These are phyloP conservation scores for Helminthosporium solani DNA, from an alignment of 2,329 filamentous ascomycete genomes.

Conservation along the genomic window DNA sequence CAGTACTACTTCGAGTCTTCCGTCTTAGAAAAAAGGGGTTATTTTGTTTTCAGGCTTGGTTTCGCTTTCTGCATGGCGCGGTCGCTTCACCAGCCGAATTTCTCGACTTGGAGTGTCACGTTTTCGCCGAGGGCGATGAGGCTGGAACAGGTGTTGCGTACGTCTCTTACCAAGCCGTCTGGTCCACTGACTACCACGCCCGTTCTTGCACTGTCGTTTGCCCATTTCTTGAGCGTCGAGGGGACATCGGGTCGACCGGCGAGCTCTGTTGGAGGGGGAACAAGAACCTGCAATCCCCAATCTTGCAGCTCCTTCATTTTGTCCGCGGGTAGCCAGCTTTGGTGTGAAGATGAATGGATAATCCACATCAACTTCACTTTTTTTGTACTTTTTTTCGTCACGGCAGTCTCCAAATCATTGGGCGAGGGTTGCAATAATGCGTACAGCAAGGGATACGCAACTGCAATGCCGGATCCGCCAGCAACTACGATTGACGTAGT, in stretches of 20 bases:
- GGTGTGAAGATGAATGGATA: constrained; percentile 55
- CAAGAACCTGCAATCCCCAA: constrained; percentile 54
- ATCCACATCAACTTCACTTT: constrained; percentile 60
- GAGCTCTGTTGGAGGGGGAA: constrained; percentile 57
- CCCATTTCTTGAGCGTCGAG: constrained; percentile 45
- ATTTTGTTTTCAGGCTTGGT: background rate
- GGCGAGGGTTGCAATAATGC: constrained; percentile 43
- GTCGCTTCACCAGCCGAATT: constrained; percentile 64
- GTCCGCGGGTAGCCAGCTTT: constrained; percentile 55
- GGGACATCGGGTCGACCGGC: constrained; percentile 57
- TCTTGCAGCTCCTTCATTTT: constrained; percentile 52
- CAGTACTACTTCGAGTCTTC: too few species aligned
- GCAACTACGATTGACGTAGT: constrained; percentile 58
- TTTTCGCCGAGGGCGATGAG: constrained; percentile 52
- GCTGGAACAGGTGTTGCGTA: constrained; percentile 59
- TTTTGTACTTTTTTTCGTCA: constrained; percentile 10
- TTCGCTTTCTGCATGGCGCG: too few species aligned
- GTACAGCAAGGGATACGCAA: constrained; percentile 62
- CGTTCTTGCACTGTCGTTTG: constrained; percentile 38
- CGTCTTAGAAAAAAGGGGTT: too few species aligned
- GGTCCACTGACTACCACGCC: constrained; percentile 63
- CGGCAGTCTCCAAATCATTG: constrained; percentile 17
- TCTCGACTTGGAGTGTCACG: constrained; percentile 61
- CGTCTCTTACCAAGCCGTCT: constrained; percentile 60
- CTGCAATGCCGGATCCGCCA: constrained; percentile 65